Conservation (phyloP, 1,284 basidiomycete genomes). For the Sanghuangporus weigelae region DNA sequence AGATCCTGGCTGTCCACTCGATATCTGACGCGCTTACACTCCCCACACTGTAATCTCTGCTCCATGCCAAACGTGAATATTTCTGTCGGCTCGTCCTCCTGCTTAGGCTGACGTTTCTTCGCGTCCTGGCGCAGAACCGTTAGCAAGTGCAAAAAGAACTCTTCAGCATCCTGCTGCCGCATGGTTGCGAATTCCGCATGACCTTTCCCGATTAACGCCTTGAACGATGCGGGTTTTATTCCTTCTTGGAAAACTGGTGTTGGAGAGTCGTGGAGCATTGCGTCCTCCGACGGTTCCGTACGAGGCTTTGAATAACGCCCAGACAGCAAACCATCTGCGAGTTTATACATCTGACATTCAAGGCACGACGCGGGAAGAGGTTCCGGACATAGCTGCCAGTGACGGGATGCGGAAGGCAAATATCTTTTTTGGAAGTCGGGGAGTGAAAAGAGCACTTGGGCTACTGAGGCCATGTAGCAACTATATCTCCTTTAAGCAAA, state of each 20-base stretch:
- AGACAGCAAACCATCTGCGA: conserved; percentile 89
- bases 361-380: conserved; percentile 79
- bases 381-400: conserved; percentile 65
- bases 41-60: conserved; percentile 78
- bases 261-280: conserved; percentile 35
- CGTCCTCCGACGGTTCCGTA: conserved; percentile 25
- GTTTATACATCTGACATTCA: conserved; percentile 92
- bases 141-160: conserved; percentile 86
- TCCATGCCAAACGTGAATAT: conserved; percentile 82
- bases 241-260: conserved; percentile 81
- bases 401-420: conserved; percentile 45
- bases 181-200: conserved; percentile 96
- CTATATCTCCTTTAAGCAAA: conserved; percentile 33
- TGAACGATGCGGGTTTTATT: conserved; percentile 81
- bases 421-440: conserved; percentile 78
- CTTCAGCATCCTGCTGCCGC: conserved; percentile 96
- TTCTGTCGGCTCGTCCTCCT: conserved; percentile 56
- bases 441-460: conserved; percentile 86
- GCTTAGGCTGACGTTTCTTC: conserved; percentile 41
- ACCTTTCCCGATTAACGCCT: conserved; percentile 85
- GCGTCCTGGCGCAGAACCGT: conserved; percentile 63
- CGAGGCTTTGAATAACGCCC: conserved; percentile 83
- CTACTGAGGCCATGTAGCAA: conserved; percentile 95
- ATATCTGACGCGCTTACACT: conserved; percentile 88
- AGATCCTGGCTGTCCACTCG: conserved; percentile 75